A percentile compares a stretch with the other conserved stretches of the same genome.
phyloP scores from a whole-genome alignment of 2,329 filamentous ascomycete genomes.

The Scedosporium minutisporum region DNA sequence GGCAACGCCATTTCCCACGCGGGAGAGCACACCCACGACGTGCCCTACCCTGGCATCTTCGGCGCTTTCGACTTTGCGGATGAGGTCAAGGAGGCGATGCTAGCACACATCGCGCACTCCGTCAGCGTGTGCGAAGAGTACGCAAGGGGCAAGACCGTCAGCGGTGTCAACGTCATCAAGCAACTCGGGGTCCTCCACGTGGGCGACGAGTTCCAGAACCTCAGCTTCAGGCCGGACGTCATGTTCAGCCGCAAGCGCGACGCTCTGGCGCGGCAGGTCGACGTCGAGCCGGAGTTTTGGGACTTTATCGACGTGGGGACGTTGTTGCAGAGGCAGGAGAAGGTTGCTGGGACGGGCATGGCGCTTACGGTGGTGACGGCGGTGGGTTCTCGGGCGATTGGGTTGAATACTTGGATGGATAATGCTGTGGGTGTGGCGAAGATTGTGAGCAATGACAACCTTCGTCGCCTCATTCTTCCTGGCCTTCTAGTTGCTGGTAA shows the following conservation, averaged over 20 bases:
- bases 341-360: constrained; percentile 88
- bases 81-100: constrained; percentile 83
- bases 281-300: constrained; percentile 77
- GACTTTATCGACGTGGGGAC: constrained; percentile 88
- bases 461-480: constrained; percentile 72
- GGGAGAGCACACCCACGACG: constrained; percentile 67
- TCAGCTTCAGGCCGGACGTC: constrained; percentile 80
- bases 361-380: constrained; percentile 85
- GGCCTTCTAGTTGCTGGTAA: constrained; percentile 70
- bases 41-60: constrained; percentile 79
- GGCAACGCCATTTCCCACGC: constrained; percentile 66
- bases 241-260: constrained; percentile 89
- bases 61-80: constrained; percentile 87
- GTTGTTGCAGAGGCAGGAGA: constrained; percentile 83
- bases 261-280: constrained; percentile 70
- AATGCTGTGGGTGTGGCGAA: constrained; percentile 74
- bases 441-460: constrained; percentile 69
- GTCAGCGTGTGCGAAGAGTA: constrained; percentile 76
- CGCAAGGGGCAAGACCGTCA: constrained; percentile 66
- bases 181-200: constrained; percentile 81
- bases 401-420: constrained; percentile 82
- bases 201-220: constrained; percentile 74
- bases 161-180: constrained; percentile 79
- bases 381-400: constrained; percentile 70
- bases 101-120: constrained; percentile 73